Evolutionary conservation across 352 stramenopile genomes (phyloP), one percentile per base, ranked within the genome.

Genomic region (Pythium scleroteichum): DNA sequence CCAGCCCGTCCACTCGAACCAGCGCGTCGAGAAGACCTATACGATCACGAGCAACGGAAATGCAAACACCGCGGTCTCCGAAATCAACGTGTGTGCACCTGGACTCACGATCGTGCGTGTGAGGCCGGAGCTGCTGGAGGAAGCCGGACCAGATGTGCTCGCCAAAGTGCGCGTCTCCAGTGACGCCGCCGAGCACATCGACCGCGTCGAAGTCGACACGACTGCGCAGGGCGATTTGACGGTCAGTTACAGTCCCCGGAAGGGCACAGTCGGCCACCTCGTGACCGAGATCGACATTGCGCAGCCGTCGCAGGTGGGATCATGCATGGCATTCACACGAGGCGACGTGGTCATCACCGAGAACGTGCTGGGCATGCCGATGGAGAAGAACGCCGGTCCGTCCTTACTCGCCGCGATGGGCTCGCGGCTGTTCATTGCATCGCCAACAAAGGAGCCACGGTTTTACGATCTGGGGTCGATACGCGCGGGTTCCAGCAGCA

Each of bases 221-320:
- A 10, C 29, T 10, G 5, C 29, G 10, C 5, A 35, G 5, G 29
- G 29, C 29, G 29, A 35, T 35, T 35, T 35, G 10, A 35, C 29
- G 29, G 29, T 35, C 10, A 5, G 29, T 5, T 35, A 35, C 10
- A 10, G 10, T 10, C 48, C 27, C 29, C 5, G 14, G n/a, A n/a
- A 23, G 4, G 48, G 48, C 0, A 20, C 29, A 10, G 20, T 23
- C 7, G 53, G 53, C 53, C 26, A 52, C 12, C 29, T 61, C 13
- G 53, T 61, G 41, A 61, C 53, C 24, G 53, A 61, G 42, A 61
- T 61, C 29, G 41, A 44, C n/a, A 17, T 59, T 9, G 10, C 51
- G 6, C 51, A 33, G 14, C 14, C 23, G 14, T 24, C 3, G 16
- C n/a, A 59, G 12, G 3, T 59, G 2, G 2, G 6, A 3, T 10